Evolutionary conservation across 352 stramenopile genomes (phyloP), one percentile per base, ranked within the genome.

Genomic region (Pythium biforme): DNA sequence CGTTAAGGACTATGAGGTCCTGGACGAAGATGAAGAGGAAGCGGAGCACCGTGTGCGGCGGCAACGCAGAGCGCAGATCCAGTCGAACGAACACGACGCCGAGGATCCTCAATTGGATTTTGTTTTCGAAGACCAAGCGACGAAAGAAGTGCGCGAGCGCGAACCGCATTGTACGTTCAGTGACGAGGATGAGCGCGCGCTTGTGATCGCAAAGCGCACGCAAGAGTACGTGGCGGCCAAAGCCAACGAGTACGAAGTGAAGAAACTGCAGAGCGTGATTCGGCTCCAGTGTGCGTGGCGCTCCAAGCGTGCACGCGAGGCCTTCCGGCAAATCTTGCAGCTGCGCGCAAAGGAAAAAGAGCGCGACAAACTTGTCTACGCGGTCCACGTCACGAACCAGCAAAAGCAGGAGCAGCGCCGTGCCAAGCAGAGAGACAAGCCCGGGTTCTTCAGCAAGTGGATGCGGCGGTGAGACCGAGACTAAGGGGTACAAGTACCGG

Each of bases 241-340:
- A 15, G 59, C 64, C 14, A 40, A 39, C 1, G 64, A 76, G 55
- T 79, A 83, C 51, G 70, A 83, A 15, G 54, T 27, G 15, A 88
- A 79, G 55, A 75, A 79, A 49, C 66, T 90, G 4, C 60, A 59
- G 25, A 86, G 77, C 47, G 72, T 82, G 49, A 54, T 94, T n/a
- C 73, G 69, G 20, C 69, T 93, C 5, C 84, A 94, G 77, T 92
- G 84, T 45, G 84, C 84, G 4, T 94, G 79, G 77, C 77, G 84
- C 11, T 84, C 69, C 31, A 90, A 88, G 57, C 77, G 82, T 1
- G 84, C 84, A 12, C 69, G 82, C 0, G 70, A 81, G 23, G 69
- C 76, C 9, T 89, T 92, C 20, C 79, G 71, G 0, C 76, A 78
- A 27, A 70, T 92, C 51, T 48, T 93, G 43, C 37, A 74, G 40